Conservation (phyloP, 78 protist genomes). For the Protostelium mycophagum region DNA sequence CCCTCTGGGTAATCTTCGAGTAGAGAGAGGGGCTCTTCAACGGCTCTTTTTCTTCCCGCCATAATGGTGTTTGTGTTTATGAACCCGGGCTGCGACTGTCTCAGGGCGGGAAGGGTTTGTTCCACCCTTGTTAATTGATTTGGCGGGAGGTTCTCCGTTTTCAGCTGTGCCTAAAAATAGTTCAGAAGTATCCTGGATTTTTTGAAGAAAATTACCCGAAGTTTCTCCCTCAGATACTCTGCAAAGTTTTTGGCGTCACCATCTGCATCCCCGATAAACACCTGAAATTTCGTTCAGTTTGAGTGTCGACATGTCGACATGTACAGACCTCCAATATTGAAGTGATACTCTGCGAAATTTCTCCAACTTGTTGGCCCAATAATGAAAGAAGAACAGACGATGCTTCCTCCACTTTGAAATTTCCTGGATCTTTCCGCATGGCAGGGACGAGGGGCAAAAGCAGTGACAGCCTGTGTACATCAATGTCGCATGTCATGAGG, state of each 20-base stretch:
- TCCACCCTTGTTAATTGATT: background rate
- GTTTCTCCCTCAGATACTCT: background rate
- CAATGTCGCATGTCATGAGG: no score
- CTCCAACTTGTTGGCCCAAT: no score
- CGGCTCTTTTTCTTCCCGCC: background rate
- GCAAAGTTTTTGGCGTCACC: background rate
- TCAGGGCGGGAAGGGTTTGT: background rate
- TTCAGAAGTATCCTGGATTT: background rate
- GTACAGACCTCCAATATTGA: no score
- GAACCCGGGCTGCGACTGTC: background rate
- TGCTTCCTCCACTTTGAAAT: background rate
- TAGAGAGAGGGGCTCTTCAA: background rate
- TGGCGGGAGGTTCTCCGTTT: background rate
- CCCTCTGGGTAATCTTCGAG: background rate
- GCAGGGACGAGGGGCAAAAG: background rate
- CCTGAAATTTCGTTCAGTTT: no score
- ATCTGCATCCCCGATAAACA: background rate
- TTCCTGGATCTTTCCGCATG: background rate
- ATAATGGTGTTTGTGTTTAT: background rate
- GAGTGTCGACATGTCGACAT: no score
- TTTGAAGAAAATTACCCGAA: background rate
- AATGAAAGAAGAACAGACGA: background rate
- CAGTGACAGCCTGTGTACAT: background rate
- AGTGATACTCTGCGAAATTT: no score
- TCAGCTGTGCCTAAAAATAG: background rate